Base-by-base conservation (phyloP, 257 asterid species). In the Solanum chmielewskii region DNA sequence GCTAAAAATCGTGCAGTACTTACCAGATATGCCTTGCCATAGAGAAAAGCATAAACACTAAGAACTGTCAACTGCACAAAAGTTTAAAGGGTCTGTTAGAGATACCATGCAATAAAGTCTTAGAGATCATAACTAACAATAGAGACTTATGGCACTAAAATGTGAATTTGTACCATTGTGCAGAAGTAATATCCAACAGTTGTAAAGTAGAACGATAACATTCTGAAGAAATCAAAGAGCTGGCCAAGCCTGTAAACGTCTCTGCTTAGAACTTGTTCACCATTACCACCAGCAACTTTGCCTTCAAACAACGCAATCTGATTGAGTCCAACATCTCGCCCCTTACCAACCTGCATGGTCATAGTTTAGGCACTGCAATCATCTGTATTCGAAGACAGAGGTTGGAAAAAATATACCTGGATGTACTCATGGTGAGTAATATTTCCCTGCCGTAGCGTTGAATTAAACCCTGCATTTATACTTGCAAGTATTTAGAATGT, bases 201-300 rank as follows among this genome's bases (percentile, higher is more conserved):
- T 8, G 99, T 95, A 93, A 97, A 97, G 94, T 93, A 96, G 93
- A 97, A 97, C 13, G 99, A 97, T 71, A 97, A 91, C 99, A 95
- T 97, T 92, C 99, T 91, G 91, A 97, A 95, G 91, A 97, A 97
- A 91, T 96, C 99, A 90, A 97, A 94, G 88, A 93, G 99, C 94
- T 97, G 98, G 62, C 99, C 99, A 90, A 97, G 98, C 91, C 99
- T 91, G 92, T 97, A 97, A 71, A 97, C 92, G 88, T 97, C 99
- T 92, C 99, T 93, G 86, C 99, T 97, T 77, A 97, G 97, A 91
- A 97, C 96, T 95, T 97, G 99, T 89, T 97, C 99, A 76, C 99
- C 99, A 89, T 97, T 97, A 71, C 99, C 99, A 23, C 99, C 99
- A 90, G 99, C 98, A 89, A 97, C 99, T 91, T 95, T 97, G n/a